These are phyloP conservation scores for Cercospora janseana DNA, from an alignment of 2,329 filamentous ascomycete genomes.

Conservation along the genomic window DNA sequence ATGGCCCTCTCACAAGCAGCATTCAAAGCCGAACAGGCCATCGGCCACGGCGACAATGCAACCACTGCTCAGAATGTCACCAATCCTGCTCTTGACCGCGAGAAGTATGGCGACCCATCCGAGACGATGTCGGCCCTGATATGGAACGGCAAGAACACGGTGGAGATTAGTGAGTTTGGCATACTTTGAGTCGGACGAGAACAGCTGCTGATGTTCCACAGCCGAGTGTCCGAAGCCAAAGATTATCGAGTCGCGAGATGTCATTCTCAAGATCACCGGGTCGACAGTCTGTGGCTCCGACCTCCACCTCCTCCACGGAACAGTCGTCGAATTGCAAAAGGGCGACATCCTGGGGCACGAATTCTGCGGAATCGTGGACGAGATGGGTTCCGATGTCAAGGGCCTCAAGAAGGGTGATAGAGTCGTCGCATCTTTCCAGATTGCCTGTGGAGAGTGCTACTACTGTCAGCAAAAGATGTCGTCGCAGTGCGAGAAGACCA, in stretches of 20 bases:
- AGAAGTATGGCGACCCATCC: slow-evolving; percentile 51
- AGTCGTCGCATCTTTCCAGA: slow-evolving; percentile 84
- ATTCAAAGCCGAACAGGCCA: slow-evolving; percentile 60
- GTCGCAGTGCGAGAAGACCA: slow-evolving; percentile 78
- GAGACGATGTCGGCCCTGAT: slow-evolving; percentile 72
- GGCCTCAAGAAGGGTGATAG: slow-evolving; percentile 51
- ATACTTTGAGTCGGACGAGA: slow-evolving; percentile 41
- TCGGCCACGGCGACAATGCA: slow-evolving; percentile 67
- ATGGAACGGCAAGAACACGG: slow-evolving; percentile 79
- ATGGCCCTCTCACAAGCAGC: slow-evolving; percentile 63
- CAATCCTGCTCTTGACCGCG: slow-evolving; percentile 56
- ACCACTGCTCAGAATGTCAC: slow-evolving; percentile 67
- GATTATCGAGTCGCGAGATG: slow-evolving; percentile 70
- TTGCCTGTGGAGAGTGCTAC: slow-evolving; percentile 67
- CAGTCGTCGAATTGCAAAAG: slow-evolving; percentile 51
- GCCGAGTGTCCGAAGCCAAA: slow-evolving; percentile 68
- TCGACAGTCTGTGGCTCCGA: slow-evolving; percentile 62
- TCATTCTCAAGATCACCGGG: slow-evolving; percentile 75
- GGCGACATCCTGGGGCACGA: slow-evolving; percentile 55
- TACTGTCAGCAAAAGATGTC: slow-evolving; percentile 77
- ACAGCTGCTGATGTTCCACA: not conserved
- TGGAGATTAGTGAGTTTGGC: slow-evolving; percentile 53
- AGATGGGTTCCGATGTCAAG: slow-evolving; percentile 45
- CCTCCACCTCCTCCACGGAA: slow-evolving; percentile 55
- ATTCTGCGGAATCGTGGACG: slow-evolving; percentile 53